Conservation (phyloP, 345 rosid genomes). For the Eucalyptus cladocalyx region DNA sequence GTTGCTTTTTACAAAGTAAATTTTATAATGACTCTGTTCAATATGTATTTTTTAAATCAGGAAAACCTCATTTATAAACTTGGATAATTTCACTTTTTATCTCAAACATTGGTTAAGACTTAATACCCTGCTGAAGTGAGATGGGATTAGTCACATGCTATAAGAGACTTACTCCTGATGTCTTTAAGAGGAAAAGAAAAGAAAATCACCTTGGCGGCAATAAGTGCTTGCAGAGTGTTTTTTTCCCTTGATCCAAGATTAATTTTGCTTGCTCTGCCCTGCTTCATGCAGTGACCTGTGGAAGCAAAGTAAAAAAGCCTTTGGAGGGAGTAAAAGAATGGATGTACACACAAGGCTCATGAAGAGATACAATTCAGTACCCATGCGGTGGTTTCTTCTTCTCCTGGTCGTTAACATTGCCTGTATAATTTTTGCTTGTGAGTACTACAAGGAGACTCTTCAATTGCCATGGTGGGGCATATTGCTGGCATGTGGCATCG, state of each 20-base stretch:
- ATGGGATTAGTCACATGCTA: background rate
- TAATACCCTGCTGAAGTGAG: background rate
- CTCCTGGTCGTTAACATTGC: slow-evolving; percentile 41
- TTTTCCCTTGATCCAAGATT: background rate
- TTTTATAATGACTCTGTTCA: background rate
- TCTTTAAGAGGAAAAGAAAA: background rate
- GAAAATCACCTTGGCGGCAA: background rate
- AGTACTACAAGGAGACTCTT: slow-evolving; percentile 46
- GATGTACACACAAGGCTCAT: slow-evolving; percentile 79
- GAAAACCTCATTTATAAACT: background rate
- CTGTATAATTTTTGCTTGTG: slow-evolving; percentile 35
- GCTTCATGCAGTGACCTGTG: slow-evolving; percentile 39
- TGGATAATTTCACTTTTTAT: background rate
- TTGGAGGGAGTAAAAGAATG: slow-evolving; percentile 29
- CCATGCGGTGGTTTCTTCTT: slow-evolving; percentile 65
- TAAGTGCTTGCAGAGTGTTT: background rate
- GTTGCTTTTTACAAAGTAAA: background rate
- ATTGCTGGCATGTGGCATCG: slow-evolving; percentile 63
- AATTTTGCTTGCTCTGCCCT: background rate
- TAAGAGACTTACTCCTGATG: background rate
- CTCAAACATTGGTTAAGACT: background rate
- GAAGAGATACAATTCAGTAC: slow-evolving; percentile 59
- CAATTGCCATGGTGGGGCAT: slow-evolving; percentile 97
- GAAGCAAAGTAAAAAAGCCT: slow-evolving; percentile 43
- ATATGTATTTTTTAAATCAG: background rate